Conservation (phyloP, 352 stramenopile genomes). For the Globisporangium mamillatum region DNA sequence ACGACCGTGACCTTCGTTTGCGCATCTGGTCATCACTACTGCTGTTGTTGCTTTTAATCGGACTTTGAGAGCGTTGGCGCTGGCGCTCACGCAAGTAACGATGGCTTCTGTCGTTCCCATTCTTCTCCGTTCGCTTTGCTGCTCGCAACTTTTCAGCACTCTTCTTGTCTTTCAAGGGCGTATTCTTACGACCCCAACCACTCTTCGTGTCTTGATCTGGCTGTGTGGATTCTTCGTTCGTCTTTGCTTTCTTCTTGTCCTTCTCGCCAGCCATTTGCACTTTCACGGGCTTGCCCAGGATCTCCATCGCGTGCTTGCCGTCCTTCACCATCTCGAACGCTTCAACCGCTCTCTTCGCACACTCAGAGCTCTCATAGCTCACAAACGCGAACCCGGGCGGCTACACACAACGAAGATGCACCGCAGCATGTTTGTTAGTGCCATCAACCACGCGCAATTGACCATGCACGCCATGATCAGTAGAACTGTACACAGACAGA, state of each 20-base stretch:
- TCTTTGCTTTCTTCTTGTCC: conserved; percentile 10
- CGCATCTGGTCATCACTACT: conserved; percentile 1
- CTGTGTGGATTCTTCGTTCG: neutral
- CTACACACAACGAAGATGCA: conserved; percentile 19
- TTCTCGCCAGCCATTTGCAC: conserved; percentile 66
- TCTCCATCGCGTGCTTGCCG: conserved; percentile 38
- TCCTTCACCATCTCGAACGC: conserved; percentile 21
- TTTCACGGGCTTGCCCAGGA: conserved; percentile 71
- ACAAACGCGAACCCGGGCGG: conserved; percentile 84
- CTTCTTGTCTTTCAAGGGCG: conserved; percentile 3
- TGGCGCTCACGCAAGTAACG: neutral
- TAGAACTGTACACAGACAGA: neutral
- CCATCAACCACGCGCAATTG: neutral
- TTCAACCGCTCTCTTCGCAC: conserved; percentile 49
- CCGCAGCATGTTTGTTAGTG: too few species aligned
- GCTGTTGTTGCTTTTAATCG: neutral
- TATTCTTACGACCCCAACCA: neutral
- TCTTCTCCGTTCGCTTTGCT: neutral
- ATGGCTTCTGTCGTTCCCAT: neutral
- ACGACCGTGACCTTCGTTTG: conserved; percentile 3
- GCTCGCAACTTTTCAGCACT: neutral
- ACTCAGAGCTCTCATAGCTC: conserved; percentile 41
- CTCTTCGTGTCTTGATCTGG: neutral
- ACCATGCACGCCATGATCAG: neutral
- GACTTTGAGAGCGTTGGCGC: neutral